Base-by-base conservation (phyloP, 805 yeast species). In the Danielozyma ontarioensis region DNA sequence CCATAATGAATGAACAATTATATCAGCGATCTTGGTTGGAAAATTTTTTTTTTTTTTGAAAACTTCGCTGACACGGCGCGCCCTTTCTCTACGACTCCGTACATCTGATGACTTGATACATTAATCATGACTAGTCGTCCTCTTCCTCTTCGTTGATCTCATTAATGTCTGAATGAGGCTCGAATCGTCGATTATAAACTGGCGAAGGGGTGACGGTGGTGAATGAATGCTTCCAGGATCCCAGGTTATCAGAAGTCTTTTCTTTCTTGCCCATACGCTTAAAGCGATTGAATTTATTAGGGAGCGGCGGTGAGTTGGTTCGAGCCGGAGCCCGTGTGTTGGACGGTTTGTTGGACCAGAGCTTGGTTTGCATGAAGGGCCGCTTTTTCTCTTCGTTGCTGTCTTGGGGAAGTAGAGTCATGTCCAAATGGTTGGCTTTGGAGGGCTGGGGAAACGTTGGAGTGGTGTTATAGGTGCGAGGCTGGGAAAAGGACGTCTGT, bases 291-390 rank as follows among this genome's bases (percentile, higher is more conserved):
- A 45, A 42, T 24, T 42, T 45, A 22, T 44, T 45, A 13, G 52
- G 39, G 12, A 53, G 40, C 4, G 59, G 59, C 7, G 61, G 61
- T 15, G 59, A 52, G 23, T 48, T 45, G 5, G 59, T 42, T 22
- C 61, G 43, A 8, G 17, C 13, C 8, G n/a, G 16, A 4, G 29
- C 24, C 22, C 25, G 16, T n/a, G 28, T 36, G 17, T 27, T 19
- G 7, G 18, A 27, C 17, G 24, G 39, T 11, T 29, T 17, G 17
- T 29, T 27, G 31, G 28, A 8, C 3, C 13, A 11, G 19, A 27
- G 13, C 17, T n/a, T 26, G 12, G 21, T 17, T 29, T 16, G 27
- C 23, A 28, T 14, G 32, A 35, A 29, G 16, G 30, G 24, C 11
- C 40, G 40, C 15, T 29, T 36, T 14, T 38, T 41, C 29, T 25